Conservation (phyloP, 768 basidiomycete species). For the Pisolithus microcarpus region DNA sequence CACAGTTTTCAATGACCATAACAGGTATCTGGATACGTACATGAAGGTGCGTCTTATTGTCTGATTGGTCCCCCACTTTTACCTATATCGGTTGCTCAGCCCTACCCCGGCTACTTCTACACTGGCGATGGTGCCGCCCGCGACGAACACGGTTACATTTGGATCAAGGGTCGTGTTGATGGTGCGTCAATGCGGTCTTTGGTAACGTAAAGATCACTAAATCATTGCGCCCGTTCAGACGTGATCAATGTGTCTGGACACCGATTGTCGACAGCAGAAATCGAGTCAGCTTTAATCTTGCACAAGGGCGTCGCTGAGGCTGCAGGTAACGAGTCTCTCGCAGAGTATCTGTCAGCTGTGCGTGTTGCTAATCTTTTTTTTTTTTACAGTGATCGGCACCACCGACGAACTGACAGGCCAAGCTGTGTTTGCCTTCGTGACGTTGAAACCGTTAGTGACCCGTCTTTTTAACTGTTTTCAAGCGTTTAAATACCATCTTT, state of each 20-base stretch:
- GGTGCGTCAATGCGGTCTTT: slow-evolving; percentile 40
- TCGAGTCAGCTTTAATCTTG: slow-evolving; percentile 92
- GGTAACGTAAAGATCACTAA: not conserved
- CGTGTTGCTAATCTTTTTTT: slow-evolving; percentile 5
- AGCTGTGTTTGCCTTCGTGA: slow-evolving; percentile 91
- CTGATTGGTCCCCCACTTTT: slow-evolving; percentile 38
- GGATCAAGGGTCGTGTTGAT: slow-evolving; percentile 97
- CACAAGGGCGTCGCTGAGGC: slow-evolving; percentile 96
- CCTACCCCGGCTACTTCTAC: slow-evolving; percentile 88
- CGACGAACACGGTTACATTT: slow-evolving; percentile 94
- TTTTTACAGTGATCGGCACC: slow-evolving; percentile 73
- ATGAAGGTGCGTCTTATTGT: slow-evolving; percentile 39
- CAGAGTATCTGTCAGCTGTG: not conserved
- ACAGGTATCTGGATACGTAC: slow-evolving; percentile 73
- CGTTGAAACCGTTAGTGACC: slow-evolving; percentile 79
- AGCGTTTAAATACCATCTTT: not conserved
- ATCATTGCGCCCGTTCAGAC: slow-evolving; percentile 37
- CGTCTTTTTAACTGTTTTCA: not conserved
- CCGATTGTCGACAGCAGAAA: slow-evolving; percentile 94
- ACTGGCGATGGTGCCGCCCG: slow-evolving; percentile 97
- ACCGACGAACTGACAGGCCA: slow-evolving; percentile 87
- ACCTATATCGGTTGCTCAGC: slow-evolving; percentile 30
- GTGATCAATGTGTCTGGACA: slow-evolving; percentile 99
- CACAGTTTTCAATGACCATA: slow-evolving; percentile 87
- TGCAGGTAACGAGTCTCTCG: slow-evolving; percentile 41